A percentile compares a stretch with the other conserved stretches of the same genome.
Evolutionary conservation across 1,139 yeast genomes (phyloP).

Genomic region (Scheffersomyces insectosa): DNA sequence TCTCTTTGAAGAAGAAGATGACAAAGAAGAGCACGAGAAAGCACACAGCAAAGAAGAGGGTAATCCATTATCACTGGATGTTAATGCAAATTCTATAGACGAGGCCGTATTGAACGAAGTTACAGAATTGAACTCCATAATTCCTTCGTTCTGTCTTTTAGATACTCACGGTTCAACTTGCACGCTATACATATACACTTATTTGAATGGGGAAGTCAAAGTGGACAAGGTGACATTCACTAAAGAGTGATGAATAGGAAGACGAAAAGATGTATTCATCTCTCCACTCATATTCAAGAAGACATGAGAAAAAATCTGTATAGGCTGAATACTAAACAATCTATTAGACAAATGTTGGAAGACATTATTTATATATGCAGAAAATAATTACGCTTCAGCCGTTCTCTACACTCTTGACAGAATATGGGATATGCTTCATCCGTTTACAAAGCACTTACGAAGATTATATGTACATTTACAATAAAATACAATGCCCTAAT

Average conservation of each 20-base stretch:
- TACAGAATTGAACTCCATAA: constrained; percentile 24
- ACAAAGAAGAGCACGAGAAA: constrained; percentile 10
- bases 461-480: too few species aligned
- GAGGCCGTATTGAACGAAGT: constrained; percentile 16
- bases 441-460: too few species aligned
- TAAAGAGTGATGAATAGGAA: constrained; percentile 45
- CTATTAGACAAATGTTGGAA: too few species aligned
- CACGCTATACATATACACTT: constrained; percentile 82
- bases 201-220: constrained; percentile 78
- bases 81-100: constrained; percentile 16
- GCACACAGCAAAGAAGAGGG: constrained; percentile 5
- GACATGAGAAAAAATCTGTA: too few species aligned
- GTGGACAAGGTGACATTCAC: constrained; percentile 87
- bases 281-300: too few species aligned
- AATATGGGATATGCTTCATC: too few species aligned
- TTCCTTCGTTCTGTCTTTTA: constrained; percentile 88
- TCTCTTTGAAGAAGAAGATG: constrained; percentile 10
- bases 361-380: too few species aligned
- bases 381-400: too few species aligned
- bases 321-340: too few species aligned
- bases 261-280: too few species aligned
- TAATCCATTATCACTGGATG: constrained; percentile 1
- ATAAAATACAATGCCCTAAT: too few species aligned
- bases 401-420: too few species aligned
- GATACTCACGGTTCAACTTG: constrained; percentile 80